Conservation (phyloP, 371 early-diverging fungal species). For the Mortierella sp. region DNA sequence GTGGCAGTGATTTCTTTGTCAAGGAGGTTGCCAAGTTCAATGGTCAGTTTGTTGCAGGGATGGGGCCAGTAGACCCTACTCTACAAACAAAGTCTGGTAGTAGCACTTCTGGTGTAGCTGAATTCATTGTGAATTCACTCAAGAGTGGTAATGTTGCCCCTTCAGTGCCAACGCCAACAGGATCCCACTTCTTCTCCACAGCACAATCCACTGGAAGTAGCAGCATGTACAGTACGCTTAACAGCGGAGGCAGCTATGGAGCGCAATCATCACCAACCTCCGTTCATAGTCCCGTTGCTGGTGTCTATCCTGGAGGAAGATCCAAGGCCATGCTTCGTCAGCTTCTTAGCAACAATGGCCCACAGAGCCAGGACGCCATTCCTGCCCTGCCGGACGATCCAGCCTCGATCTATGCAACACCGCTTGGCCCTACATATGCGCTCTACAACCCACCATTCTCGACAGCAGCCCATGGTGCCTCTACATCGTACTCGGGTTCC, state of each 20-base stretch:
- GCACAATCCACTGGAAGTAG: not conserved
- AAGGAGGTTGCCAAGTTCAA: constrained; percentile 52
- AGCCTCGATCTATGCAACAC: constrained; percentile 32
- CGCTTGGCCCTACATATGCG: constrained; percentile 37
- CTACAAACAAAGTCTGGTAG: constrained; percentile 20
- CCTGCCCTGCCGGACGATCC: constrained; percentile 32
- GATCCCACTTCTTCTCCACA: constrained; percentile 26
- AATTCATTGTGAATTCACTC: constrained; percentile 50
- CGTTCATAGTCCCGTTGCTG: not conserved
- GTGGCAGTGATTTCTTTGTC: constrained; percentile 53
- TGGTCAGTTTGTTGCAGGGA: constrained; percentile 43
- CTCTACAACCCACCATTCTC: constrained; percentile 49
- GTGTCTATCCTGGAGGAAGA: not conserved
- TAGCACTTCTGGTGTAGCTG: constrained; percentile 38
- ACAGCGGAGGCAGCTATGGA: not conserved
- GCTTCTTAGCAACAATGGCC: not conserved
- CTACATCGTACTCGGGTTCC: constrained; percentile 26
- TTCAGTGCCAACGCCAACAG: constrained; percentile 21
- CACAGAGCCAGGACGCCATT: constrained; percentile 8
- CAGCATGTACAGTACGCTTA: not conserved
- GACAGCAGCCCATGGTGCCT: constrained; percentile 24
- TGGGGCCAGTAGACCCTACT: constrained; percentile 32
- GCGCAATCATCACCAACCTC: constrained; percentile 13
- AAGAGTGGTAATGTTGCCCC: constrained; percentile 36
- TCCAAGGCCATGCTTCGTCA: constrained; percentile 24